Base-by-base conservation (phyloP, 2,329 filamentous ascomycete genomes). In the Juglanconis oblonga region DNA sequence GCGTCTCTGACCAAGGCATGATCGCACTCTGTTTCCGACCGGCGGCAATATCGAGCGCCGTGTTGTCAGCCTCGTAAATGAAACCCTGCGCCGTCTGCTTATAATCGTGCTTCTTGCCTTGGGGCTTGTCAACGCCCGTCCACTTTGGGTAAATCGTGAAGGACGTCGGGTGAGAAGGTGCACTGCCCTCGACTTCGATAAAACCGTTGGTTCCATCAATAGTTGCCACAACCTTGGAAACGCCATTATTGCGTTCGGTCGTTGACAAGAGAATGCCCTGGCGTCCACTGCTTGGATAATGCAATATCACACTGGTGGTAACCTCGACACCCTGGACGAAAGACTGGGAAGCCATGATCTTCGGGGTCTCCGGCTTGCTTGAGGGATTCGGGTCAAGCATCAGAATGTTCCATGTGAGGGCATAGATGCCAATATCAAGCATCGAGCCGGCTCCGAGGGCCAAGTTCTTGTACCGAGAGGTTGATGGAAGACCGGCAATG, bases 341-440 rank as follows among this genome's bases (percentile, higher is more conserved):
- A 4, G 42, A 48, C 24, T 56, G 53, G 3, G 42, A 32, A 14
- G 53, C 53, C 33, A 44, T 35, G n/a, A 56, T 24, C 11, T 29
- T 36, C 5, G 53, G 53, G 2, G n/a, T 48, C 35, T 56, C 32
- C 13, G 48, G 36, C 24, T 31, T 31, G 14, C 38, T 32, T 29
- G 52, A 38, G 4, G 36, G 52, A 14, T 33, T 24, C 17, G 52
- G 52, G 24, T 54, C 52, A 7, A 54, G 52, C 52, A 54, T 54
- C 6, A 54, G 29, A 4, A 54, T 31, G 36, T 11, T 44, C 52
- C 52, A 61, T 33, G 71, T 72, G 17, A 73, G 57, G 14, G 67
- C 58, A 61, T 73, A 73, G 8, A 73, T 68, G 24, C 70, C 70
- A 52, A 71, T 69, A 48, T 73, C 70, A 3, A 73, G 63, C 57